phyloP scores from a whole-genome alignment of 106 monocot genomes.

The Acorus gramineus region DNA sequence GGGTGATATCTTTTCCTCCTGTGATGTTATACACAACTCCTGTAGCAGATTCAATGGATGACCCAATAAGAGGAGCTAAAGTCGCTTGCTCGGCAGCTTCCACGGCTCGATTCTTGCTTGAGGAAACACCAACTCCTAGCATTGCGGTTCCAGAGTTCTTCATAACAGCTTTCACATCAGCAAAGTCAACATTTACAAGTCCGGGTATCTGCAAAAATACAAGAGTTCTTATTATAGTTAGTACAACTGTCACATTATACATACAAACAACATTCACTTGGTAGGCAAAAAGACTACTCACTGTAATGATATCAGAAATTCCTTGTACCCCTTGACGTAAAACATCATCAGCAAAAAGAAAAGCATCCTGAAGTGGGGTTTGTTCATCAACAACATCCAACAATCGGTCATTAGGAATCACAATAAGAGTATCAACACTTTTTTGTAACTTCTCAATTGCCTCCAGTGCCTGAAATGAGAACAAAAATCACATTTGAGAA shows the following conservation, averaged over 20 bases:
- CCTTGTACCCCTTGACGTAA: slow-evolving; percentile 96
- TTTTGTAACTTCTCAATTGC: slow-evolving; percentile 89
- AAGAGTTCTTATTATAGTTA: neutral
- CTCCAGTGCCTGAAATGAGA: slow-evolving; percentile 62
- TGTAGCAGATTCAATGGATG: slow-evolving; percentile 85
- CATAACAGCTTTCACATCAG: slow-evolving; percentile 98
- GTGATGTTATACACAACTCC: slow-evolving; percentile 97
- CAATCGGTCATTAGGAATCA: slow-evolving; percentile 91
- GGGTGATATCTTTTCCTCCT: slow-evolving; percentile 91
- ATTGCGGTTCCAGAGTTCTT: slow-evolving; percentile 97
- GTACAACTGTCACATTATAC: too few species aligned
- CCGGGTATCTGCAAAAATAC: slow-evolving; percentile 65
- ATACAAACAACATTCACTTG: too few species aligned
- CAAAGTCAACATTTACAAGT: slow-evolving; percentile 98
- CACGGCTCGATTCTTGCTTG: slow-evolving; percentile 89
- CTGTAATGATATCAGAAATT: slow-evolving; percentile 94
- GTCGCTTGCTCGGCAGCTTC: slow-evolving; percentile 99
- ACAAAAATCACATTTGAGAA: neutral
- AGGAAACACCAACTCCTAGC: slow-evolving; percentile 96
- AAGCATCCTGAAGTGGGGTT: slow-evolving; percentile 95
- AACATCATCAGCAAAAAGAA: slow-evolving; percentile 95
- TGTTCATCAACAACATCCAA: slow-evolving; percentile 89
- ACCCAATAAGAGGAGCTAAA: slow-evolving; percentile 85
- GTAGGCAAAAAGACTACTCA: slow-evolving; percentile 19
- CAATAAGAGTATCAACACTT: slow-evolving; percentile 94